Evolutionary conservation across 306 rosid genomes (phyloP).

Genomic region (Dryas drummondii): DNA sequence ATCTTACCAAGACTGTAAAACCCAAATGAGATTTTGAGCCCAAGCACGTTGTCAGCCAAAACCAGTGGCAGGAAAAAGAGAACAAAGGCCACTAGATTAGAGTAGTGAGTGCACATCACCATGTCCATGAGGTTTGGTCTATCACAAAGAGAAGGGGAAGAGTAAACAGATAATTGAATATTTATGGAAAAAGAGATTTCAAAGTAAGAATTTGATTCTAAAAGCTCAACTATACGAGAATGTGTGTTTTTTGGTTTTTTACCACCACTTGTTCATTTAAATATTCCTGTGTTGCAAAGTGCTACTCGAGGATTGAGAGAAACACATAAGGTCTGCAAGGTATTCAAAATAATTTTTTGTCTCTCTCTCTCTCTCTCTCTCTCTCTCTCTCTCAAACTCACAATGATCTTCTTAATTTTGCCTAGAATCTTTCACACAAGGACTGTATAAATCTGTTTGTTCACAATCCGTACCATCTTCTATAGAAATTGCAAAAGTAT

Average conservation of each 20-base stretch:
- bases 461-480: too few species aligned
- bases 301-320: too few species aligned
- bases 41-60: background rate
- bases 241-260: constrained; percentile 93
- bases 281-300: too few species aligned
- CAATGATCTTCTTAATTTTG: too few species aligned
- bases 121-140: constrained; percentile 99
- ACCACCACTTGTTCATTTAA: too few species aligned
- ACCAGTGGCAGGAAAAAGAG: background rate
- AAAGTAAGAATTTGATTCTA: constrained; percentile 68
- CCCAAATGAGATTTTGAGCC: constrained; percentile 27
- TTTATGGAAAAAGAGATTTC: background rate
- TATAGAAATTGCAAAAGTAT: constrained; percentile 34
- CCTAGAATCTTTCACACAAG: too few species aligned
- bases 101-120: constrained; percentile 97
- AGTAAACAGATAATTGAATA: constrained; percentile 1
- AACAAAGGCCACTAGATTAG: constrained; percentile 65
- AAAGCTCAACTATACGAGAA: constrained; percentile 61
- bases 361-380: too few species aligned
- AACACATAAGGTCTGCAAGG: too few species aligned
- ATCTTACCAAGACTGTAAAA: constrained; percentile 18
- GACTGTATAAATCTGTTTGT: too few species aligned
- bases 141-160: constrained; percentile 27
- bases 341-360: too few species aligned
- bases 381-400: too few species aligned